Evolutionary conservation across 148 eudicot species (phyloP).

Genomic region (Oxyria digyna): DNA sequence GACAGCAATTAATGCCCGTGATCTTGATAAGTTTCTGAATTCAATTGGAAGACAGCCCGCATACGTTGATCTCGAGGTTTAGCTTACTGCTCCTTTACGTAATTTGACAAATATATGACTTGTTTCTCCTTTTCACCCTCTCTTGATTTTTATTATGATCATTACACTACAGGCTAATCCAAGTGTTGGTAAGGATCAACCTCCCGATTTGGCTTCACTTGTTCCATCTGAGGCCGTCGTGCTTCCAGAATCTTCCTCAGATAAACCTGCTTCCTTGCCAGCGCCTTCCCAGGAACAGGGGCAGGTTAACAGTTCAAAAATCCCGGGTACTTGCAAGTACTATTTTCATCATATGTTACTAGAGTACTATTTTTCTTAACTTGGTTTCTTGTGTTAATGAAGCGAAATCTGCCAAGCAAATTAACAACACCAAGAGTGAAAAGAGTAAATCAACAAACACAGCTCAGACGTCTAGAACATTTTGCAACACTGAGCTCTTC

Average conservation of each 20-base stretch:
- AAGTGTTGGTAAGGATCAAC: slow-evolving; percentile 85
- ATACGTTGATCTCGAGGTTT: slow-evolving; percentile 84
- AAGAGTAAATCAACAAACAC: neutral
- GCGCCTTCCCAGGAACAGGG: slow-evolving; percentile 19
- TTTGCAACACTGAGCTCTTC: slow-evolving; percentile 2
- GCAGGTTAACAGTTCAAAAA: slow-evolving; percentile 6
- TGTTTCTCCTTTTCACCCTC: neutral
- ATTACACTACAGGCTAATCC: slow-evolving; percentile 53
- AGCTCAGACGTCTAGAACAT: neutral
- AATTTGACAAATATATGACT: neutral
- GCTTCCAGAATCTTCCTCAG: slow-evolving; percentile 31
- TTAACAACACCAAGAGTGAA: neutral
- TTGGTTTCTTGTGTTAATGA: neutral
- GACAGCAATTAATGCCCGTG: slow-evolving; percentile 46
- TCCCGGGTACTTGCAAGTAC: slow-evolving; percentile 38
- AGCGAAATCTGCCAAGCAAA: slow-evolving; percentile 5
- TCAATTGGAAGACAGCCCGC: slow-evolving; percentile 20
- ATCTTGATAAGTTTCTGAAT: slow-evolving; percentile 65
- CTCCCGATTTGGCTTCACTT: slow-evolving; percentile 81
- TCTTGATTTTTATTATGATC: neutral
- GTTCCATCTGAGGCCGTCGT: slow-evolving; percentile 58
- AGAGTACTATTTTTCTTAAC: neutral
- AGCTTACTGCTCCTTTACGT: neutral
- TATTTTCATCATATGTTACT: too few species aligned
- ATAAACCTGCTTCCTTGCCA: slow-evolving; percentile 26